Percentiles rank a stretch among this genome's conserved stretches.
Conservation (phyloP, 2,329 filamentous ascomycete genomes). For the Colletotrichum eremochloae region DNA sequence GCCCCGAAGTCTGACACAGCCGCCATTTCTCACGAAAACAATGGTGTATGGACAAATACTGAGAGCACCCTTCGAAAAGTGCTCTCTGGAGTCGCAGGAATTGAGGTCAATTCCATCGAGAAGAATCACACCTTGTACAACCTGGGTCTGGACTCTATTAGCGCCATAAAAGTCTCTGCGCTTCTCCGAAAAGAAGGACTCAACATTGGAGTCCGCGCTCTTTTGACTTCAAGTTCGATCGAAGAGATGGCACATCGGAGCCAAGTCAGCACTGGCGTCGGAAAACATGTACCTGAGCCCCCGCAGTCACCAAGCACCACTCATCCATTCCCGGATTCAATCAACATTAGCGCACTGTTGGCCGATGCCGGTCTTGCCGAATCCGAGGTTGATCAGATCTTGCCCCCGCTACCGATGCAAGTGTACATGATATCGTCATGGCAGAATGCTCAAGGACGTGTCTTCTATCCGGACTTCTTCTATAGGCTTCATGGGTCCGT, state of each 20-base stretch:
- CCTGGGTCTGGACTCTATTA: conserved; percentile 91
- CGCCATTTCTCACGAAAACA: not conserved
- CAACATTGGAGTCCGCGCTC: conserved; percentile 75
- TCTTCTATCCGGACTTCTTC: conserved; percentile 82
- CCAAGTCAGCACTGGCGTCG: conserved; percentile 49
- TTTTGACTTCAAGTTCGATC: conserved; percentile 77
- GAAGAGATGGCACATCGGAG: conserved; percentile 64
- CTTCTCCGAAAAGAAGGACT: conserved; percentile 76
- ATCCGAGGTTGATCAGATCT: conserved; percentile 64
- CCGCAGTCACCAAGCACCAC: not conserved
- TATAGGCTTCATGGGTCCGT: conserved; percentile 65
- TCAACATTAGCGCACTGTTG: conserved; percentile 58
- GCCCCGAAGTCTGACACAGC: not conserved
- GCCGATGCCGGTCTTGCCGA: conserved; percentile 54
- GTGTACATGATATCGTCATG: conserved; percentile 84
- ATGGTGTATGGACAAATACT: conserved; percentile 51
- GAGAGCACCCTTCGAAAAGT: conserved; percentile 60
- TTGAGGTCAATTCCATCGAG: conserved; percentile 69
- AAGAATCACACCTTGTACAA: conserved; percentile 80
- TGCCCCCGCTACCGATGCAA: conserved; percentile 84
- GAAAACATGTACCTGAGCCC: not conserved
- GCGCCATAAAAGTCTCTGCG: conserved; percentile 84
- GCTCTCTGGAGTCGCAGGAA: conserved; percentile 70
- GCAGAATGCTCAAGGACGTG: conserved; percentile 73
- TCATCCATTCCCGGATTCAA: conserved; percentile 12